Evolutionary conservation across 352 stramenopile genomes (phyloP).

Genomic region (Peronospora destructor): DNA sequence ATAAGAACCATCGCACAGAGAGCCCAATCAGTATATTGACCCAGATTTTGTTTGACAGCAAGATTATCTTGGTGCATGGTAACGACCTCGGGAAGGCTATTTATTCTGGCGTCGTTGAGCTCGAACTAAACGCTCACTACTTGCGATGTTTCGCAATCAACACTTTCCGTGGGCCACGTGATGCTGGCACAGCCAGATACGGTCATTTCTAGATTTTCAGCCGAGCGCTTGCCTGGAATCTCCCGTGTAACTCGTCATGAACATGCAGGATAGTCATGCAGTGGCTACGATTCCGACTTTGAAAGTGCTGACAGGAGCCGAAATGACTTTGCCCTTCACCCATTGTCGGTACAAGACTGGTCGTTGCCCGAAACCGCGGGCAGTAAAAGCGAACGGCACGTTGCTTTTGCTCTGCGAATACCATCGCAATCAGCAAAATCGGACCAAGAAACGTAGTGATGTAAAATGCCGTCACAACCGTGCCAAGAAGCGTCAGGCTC

Average conservation of each 20-base stretch:
- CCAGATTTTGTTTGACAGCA: too few relatives aligned
- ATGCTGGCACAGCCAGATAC: neutral
- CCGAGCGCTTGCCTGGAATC: slow-evolving; percentile 6
- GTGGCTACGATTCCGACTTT: neutral
- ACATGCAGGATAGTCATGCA: slow-evolving; percentile 14
- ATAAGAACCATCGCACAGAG: too few relatives aligned
- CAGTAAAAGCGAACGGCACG: slow-evolving; percentile 69
- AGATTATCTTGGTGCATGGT: neutral
- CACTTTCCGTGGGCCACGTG: neutral
- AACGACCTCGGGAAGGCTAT: slow-evolving; percentile 22
- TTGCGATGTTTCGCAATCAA: slow-evolving; percentile 7
- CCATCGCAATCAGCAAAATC: slow-evolving; percentile 76
- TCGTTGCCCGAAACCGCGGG: slow-evolving; percentile 57
- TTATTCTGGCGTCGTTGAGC: slow-evolving; percentile 16
- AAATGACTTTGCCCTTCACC: slow-evolving; percentile 5
- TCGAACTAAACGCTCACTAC: too few relatives aligned
- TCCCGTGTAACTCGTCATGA: slow-evolving; percentile 1
- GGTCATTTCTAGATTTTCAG: slow-evolving; percentile 23
- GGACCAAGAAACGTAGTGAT: slow-evolving; percentile 83
- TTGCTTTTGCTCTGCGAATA: slow-evolving; percentile 74
- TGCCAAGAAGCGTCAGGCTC: slow-evolving; percentile 44
- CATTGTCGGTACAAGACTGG: slow-evolving; percentile 81
- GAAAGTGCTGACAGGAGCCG: neutral
- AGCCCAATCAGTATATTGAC: too few relatives aligned
- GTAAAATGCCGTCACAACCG: slow-evolving; percentile 71